phyloP scores from a whole-genome alignment of 2,329 filamentous ascomycete species.

The Aspergillus brunneoviolaceus region DNA sequence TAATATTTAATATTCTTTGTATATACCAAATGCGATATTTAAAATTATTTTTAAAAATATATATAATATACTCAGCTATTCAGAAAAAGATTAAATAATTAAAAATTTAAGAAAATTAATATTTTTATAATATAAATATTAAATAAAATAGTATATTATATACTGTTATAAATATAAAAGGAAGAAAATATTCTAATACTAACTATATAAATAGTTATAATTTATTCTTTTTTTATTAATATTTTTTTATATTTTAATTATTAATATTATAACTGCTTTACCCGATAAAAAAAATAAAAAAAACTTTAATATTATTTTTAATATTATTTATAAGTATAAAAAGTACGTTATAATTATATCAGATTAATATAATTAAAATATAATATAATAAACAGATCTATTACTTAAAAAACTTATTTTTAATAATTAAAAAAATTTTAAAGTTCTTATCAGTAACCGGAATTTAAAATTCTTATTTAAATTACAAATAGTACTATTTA shows the following conservation, averaged over 20 bases:
- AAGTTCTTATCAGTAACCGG: background rate
- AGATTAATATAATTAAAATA: background rate
- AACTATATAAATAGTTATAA: too few species aligned
- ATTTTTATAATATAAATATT: background rate
- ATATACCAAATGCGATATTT: background rate
- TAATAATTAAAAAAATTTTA: background rate
- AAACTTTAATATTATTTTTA: background rate
- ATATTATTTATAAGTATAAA: background rate
- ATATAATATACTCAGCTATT: background rate
- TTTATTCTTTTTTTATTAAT: background rate
- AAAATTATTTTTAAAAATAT: background rate
- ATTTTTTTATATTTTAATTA: background rate
- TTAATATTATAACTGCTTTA: background rate
- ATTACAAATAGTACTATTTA: slow-evolving; percentile 9
- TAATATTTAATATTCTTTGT: background rate
- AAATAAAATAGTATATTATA: background rate
- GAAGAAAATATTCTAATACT: background rate
- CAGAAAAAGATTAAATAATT: background rate
- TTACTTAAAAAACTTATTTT: background rate
- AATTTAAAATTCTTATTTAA: slow-evolving; percentile 10
- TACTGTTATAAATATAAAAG: background rate
- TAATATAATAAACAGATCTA: background rate
- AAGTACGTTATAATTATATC: background rate
- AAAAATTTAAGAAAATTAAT: background rate
- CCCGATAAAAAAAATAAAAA: background rate